These are phyloP conservation scores for Xylariaceae sp. DNA, from an alignment of 2,329 filamentous ascomycete genomes.

Conservation along the genomic window DNA sequence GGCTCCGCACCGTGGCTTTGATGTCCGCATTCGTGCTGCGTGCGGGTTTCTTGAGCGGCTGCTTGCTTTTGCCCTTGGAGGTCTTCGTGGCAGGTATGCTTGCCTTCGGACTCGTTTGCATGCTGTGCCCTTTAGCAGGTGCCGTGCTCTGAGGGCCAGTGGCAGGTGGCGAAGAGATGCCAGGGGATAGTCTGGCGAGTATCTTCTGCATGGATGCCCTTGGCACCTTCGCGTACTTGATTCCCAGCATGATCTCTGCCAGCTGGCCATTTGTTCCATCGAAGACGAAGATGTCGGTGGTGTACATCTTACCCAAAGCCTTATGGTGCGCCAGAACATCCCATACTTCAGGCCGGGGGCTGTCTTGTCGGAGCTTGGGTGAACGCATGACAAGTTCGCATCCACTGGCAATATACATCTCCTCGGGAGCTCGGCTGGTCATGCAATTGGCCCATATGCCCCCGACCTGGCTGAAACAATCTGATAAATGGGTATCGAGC, in stretches of 20 bases:
- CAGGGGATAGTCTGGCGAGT: background rate
- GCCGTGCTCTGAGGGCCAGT: background rate
- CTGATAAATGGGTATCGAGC: slow-evolving; percentile 12
- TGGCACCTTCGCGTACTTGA: slow-evolving; percentile 22
- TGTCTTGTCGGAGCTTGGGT: background rate
- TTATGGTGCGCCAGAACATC: no score
- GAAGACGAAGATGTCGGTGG: slow-evolving; percentile 29
- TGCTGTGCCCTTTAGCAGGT: no score
- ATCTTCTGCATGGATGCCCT: slow-evolving; percentile 18
- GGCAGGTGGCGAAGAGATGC: background rate
- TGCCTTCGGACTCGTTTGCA: background rate
- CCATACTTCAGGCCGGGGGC: no score
- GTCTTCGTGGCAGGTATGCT: no score
- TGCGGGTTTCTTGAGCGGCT: background rate
- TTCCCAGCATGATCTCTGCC: slow-evolving; percentile 27
- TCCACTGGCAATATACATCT: background rate
- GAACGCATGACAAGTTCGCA: background rate
- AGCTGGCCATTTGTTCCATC: slow-evolving; percentile 21
- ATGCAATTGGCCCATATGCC: slow-evolving; percentile 15
- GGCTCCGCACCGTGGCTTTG: slow-evolving; percentile 7
- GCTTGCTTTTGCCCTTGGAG: background rate
- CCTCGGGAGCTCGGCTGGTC: slow-evolving; percentile 13
- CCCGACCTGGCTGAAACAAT: slow-evolving; percentile 20
- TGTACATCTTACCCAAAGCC: background rate
- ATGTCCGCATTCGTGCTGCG: background rate